Base-by-base conservation (phyloP, 75 land plant species). In the Ceratopteris richardii region DNA sequence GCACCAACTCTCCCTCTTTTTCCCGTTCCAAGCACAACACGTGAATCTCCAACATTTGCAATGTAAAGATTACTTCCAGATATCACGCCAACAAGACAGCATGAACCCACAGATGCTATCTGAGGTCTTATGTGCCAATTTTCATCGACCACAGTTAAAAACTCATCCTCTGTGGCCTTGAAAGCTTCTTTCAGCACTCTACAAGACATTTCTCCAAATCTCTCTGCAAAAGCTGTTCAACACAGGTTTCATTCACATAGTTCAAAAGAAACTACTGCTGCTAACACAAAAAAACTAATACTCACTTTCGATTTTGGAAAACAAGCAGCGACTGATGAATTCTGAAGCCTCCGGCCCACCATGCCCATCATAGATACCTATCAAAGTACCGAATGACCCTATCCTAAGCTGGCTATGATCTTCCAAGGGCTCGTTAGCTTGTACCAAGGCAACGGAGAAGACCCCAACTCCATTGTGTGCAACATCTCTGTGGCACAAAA, bases 331-430 rank as follows among this genome's bases (percentile, higher is more conserved):
- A n/a, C n/a, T n/a, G n/a, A n/a, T n/a, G n/a, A n/a, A n/a, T n/a
- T n/a, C n/a, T n/a, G 95, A 75, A 1, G 90, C 80, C 55, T 88
- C 94, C 31, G 90, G 86, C 14, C 94, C 94, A 3, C 94, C 94
- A 77, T 88, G 95, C 7, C 95, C 95, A 69, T 89, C 95, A 67
- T 89, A 89, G 40, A 89, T 58, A 17, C 95, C 95, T 31, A 89
- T 67, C 56, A 86, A 86, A 0, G 87, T 82, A 4, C 90, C 95
- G 60, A 58, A 67, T 0, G 83, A 75, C 18, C 74, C 78, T 1
- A 74, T 64, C 66, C 81, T 82, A 16, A 85, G 53, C 58, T 88
- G 85, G 66, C 82, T 79, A 41, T 84, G 75, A 74, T 85, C 93
- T 70, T 90, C 96, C 66, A 86, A 46, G 22, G 75, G n/a, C 36